phyloP scores from a whole-genome alignment of 768 basidiomycete species.

The Serendipita vermifera region DNA sequence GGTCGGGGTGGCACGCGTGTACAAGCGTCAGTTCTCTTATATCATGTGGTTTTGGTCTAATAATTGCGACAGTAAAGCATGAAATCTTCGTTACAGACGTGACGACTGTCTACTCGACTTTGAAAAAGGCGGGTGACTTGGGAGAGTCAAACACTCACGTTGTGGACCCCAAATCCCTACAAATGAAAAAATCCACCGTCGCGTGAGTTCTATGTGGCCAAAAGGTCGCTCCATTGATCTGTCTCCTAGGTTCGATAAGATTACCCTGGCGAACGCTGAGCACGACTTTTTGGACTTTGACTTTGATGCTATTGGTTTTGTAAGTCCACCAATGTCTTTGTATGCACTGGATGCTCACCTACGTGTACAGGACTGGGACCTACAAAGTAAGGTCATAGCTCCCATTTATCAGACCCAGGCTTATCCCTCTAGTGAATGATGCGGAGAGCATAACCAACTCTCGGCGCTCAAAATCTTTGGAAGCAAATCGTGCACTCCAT shows the following conservation, averaged over 20 bases:
- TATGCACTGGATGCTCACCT: no score
- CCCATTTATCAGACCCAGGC: no score
- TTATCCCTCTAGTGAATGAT: no score
- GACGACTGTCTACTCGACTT: slow-evolving; percentile 55
- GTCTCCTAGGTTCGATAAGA: neutral
- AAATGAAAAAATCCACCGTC: neutral
- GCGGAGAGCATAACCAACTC: neutral
- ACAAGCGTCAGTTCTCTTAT: slow-evolving; percentile 19
- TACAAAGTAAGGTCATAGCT: neutral
- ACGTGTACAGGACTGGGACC: neutral
- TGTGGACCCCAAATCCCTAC: neutral
- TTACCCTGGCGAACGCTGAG: neutral
- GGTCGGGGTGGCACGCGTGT: slow-evolving; percentile 73
- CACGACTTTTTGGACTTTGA: neutral
- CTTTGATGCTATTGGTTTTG: neutral
- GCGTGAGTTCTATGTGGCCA: neutral
- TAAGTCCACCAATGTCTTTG: neutral
- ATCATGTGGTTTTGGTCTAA: slow-evolving; percentile 13
- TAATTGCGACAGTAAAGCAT: slow-evolving; percentile 50
- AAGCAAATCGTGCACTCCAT: neutral
- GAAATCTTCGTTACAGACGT: slow-evolving; percentile 75
- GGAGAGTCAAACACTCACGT: neutral
- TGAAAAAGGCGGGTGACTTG: slow-evolving; percentile 51
- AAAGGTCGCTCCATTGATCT: neutral
- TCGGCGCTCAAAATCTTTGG: neutral